phyloP scores from a whole-genome alignment of 257 asterid species.

The Solanum infundibuliforme region DNA sequence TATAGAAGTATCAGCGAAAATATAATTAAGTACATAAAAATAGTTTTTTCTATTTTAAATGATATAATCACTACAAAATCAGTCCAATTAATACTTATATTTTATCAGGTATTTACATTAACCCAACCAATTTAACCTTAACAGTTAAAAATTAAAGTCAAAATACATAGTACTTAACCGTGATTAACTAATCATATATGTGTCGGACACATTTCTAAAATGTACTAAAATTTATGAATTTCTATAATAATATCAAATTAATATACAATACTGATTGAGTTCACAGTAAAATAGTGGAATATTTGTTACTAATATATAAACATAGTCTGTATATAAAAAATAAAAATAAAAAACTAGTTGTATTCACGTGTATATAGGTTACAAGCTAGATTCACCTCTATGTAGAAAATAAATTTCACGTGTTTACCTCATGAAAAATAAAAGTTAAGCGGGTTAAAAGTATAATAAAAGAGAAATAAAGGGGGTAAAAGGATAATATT shows the following conservation, averaged over 20 bases:
- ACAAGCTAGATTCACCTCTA: too few relatives aligned
- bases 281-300: background rate
- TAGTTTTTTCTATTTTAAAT: too few relatives aligned
- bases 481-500: background rate
- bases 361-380: background rate
- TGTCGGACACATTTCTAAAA: rapidly evolving
- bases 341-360: background rate
- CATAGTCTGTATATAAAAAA: background rate
- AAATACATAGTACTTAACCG: background rate
- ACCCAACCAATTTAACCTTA: background rate
- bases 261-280: background rate
- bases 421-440: background rate
- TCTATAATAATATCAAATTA: background rate
- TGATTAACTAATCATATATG: background rate
- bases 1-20: background rate
- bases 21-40: too few relatives aligned
- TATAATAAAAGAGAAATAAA: background rate
- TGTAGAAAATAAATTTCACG: background rate
- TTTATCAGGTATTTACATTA: background rate
- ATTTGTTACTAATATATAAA: background rate
- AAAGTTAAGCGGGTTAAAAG: background rate
- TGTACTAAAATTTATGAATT: background rate
- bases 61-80: too few relatives aligned
- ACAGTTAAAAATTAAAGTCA: background rate
- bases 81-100: background rate